Percentiles rank a stretch among this genome's conserved stretches.
phyloP scores from a whole-genome alignment of 345 rosid genomes.

The Rubroshorea leprosula region DNA sequence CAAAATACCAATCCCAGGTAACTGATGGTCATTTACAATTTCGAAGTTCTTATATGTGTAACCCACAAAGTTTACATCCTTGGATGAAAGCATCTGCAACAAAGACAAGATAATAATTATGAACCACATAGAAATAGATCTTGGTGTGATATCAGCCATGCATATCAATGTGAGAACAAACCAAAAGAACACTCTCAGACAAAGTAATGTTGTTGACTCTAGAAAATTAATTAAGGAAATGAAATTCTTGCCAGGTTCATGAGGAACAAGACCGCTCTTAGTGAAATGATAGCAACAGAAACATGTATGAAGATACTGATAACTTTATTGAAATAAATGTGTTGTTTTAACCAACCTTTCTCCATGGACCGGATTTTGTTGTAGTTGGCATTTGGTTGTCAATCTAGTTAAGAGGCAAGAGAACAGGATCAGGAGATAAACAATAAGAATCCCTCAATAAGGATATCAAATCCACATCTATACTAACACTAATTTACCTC shows the following conservation, averaged over 20 bases:
- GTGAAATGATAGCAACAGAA: not conserved
- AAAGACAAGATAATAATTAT: conserved; percentile 7
- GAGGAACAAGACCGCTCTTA: not conserved
- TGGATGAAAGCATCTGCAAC: conserved; percentile 90
- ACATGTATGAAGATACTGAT: too few relatives aligned
- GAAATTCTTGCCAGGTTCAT: not conserved
- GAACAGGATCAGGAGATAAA: conserved; percentile 12
- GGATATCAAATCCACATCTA: conserved; percentile 5
- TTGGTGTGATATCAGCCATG: not conserved
- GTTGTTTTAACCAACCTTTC: conserved; percentile 56
- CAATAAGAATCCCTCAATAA: not conserved
- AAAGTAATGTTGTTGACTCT: too few relatives aligned
- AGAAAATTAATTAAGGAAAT: not conserved
- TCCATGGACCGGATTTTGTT: conserved; percentile 78
- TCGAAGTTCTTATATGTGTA: conserved; percentile 97
- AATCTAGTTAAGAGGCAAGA: conserved; percentile 40
- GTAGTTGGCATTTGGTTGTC: conserved; percentile 51
- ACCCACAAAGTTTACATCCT: conserved; percentile 94
- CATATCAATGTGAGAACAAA: not conserved
- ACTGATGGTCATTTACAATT: conserved; percentile 78
- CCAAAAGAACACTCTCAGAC: not conserved
- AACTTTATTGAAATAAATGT: too few relatives aligned
- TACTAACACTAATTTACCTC: conserved; percentile 46
- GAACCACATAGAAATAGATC: not conserved
- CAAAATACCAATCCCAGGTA: conserved; percentile 80